These are phyloP conservation scores for Saccharomyces eubayanus DNA, from an alignment of 805 yeast species.

Conservation along the genomic window DNA sequence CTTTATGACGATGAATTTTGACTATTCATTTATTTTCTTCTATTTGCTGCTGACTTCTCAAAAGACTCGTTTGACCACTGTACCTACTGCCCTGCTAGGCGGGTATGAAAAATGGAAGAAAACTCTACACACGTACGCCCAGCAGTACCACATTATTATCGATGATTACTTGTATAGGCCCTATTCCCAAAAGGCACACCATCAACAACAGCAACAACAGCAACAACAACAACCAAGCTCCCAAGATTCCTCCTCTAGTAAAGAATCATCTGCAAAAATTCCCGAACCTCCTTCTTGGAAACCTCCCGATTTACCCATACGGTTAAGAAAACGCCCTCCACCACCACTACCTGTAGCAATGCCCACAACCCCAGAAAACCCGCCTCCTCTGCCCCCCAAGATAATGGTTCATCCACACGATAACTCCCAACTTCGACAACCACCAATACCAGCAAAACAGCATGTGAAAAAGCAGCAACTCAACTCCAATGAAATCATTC, in stretches of 20 bases:
- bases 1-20: conserved; percentile 25
- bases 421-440: background rate
- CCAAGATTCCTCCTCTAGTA: background rate
- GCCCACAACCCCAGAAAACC: conserved; percentile 10
- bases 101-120: conserved; percentile 40
- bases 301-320: conserved; percentile 22
- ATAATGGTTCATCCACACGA: background rate
- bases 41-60: conserved; percentile 18
- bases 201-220: background rate
- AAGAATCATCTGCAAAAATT: background rate
- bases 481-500: background rate
- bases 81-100: conserved; percentile 34
- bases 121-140: conserved; percentile 26
- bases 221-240: background rate
- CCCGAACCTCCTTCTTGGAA: conserved; percentile 12
- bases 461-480: background rate
- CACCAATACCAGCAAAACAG: background rate
- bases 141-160: conserved; percentile 17
- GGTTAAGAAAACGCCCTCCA: conserved; percentile 21
- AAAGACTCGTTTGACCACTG: conserved; percentile 9
- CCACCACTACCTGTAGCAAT: conserved; percentile 25
- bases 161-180: conserved; percentile 17
- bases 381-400: conserved; percentile 5
- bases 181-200: conserved; percentile 1
- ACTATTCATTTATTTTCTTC: conserved; percentile 30